A percentile compares a stretch with the other conserved stretches of the same genome.
These are phyloP conservation scores for Globisporangium splendens DNA, from an alignment of 352 stramenopile genomes.

Conservation along the genomic window DNA sequence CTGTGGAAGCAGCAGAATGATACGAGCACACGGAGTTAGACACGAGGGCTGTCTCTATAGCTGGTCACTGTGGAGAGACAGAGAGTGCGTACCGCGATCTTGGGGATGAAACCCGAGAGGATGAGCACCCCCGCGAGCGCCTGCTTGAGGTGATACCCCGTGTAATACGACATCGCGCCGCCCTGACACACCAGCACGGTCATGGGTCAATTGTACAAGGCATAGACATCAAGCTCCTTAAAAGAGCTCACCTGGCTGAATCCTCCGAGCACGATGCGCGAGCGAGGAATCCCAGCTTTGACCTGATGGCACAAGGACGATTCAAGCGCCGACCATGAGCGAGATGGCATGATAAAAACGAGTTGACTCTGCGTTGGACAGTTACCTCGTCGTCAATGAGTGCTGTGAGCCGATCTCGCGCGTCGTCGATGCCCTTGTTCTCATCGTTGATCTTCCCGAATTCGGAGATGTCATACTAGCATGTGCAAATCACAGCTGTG, in stretches of 20 bases:
- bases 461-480: conserved; percentile 92
- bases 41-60: background rate
- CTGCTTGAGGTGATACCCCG: conserved; percentile 60
- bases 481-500: background rate
- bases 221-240: no score
- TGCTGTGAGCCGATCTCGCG: conserved; percentile 50
- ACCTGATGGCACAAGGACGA: conserved; percentile 16
- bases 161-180: conserved; percentile 87
- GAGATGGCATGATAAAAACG: background rate
- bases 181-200: conserved; percentile 35
- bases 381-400: conserved; percentile 82
- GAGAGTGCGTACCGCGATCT: conserved; percentile 15
- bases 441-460: conserved; percentile 86
- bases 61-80: background rate
- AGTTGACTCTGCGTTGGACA: background rate
- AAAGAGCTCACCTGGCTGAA: conserved; percentile 82
- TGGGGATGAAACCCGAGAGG: conserved; percentile 76
- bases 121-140: conserved; percentile 61
- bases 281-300: conserved; percentile 68
- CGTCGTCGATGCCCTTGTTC: conserved; percentile 87
- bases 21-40: background rate
- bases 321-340: background rate
- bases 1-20: conserved; percentile 21
- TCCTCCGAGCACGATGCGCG: conserved; percentile 91
- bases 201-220: no score